Conservation (phyloP, 495 filamentous ascomycete species). For the Neurospora sp. region DNA sequence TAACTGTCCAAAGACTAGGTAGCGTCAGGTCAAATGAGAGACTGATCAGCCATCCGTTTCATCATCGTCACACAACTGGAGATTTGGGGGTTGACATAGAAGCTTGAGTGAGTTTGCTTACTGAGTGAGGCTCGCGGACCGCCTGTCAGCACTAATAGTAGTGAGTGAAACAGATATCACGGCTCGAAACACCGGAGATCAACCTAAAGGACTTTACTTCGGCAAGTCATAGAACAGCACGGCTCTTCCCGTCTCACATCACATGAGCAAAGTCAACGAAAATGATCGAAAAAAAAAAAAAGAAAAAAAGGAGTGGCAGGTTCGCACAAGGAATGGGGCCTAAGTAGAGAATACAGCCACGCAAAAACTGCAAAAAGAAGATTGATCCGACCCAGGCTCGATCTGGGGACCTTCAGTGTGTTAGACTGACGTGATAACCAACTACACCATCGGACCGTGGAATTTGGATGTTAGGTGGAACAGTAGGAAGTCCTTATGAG, state of each 20-base stretch:
- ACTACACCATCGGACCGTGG: background rate
- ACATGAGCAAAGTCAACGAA: background rate
- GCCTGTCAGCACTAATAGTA: background rate
- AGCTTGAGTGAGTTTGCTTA: background rate
- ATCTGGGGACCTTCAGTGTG: background rate
- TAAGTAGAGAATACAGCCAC: background rate
- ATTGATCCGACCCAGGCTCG: background rate
- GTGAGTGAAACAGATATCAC: background rate
- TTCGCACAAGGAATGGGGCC: background rate
- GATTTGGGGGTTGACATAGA: too few species aligned
- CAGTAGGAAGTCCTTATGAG: too few species aligned
- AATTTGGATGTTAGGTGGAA: too few species aligned
- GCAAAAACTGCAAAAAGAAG: background rate
- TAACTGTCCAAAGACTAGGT: too few species aligned
- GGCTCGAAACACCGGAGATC: too few species aligned
- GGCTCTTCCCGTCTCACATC: background rate
- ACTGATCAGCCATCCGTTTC: too few species aligned
- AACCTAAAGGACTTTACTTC: background rate
- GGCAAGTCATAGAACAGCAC: background rate
- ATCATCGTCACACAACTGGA: too few species aligned
- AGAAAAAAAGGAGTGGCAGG: background rate
- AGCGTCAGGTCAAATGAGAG: too few species aligned
- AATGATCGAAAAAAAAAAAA: background rate
- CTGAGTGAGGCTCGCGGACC: background rate
- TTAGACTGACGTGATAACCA: background rate